Evolutionary conservation across 768 basidiomycete genomes (phyloP).

Genomic region (Tricholoma bakamatsutake): DNA sequence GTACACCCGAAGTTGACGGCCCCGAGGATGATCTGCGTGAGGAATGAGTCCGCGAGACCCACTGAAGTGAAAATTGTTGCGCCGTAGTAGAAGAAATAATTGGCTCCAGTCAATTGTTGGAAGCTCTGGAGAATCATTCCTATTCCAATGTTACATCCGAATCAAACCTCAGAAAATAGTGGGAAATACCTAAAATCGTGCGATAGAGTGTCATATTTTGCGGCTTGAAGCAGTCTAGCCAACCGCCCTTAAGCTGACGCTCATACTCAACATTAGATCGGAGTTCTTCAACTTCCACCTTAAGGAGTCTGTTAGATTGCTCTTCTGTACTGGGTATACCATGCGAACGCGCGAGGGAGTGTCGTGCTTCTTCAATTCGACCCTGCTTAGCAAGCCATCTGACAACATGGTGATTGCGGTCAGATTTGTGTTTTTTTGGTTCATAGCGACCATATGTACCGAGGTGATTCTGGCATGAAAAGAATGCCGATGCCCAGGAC

Average conservation of each 20-base stretch:
- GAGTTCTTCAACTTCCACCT: conserved; percentile 52
- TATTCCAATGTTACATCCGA: conserved; percentile 5
- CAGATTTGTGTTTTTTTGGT: background rate
- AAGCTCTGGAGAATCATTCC: conserved; percentile 62
- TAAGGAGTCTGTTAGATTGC: conserved; percentile 34
- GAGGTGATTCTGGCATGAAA: conserved; percentile 64
- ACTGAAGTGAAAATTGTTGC: conserved; percentile 65
- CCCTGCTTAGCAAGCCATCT: conserved; percentile 54
- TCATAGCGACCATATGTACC: conserved; percentile 21
- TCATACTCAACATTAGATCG: conserved; percentile 45
- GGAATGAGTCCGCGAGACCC: conserved; percentile 59
- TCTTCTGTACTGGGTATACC: conserved; percentile 40
- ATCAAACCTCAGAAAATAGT: background rate
- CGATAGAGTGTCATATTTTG: conserved; percentile 56
- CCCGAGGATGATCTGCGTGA: conserved; percentile 73
- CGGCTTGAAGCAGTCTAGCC: conserved; percentile 64
- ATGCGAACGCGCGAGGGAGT: conserved; percentile 41
- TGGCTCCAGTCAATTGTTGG: conserved; percentile 69
- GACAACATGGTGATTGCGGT: background rate
- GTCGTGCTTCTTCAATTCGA: conserved; percentile 41
- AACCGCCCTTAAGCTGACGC: conserved; percentile 39
- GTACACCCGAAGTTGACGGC: conserved; percentile 69
- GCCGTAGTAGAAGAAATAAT: conserved; percentile 65
- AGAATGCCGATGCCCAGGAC: conserved; percentile 60
- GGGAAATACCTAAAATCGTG: conserved; percentile 41